Percentiles rank a stretch among this genome's conserved stretches.
phyloP scores from a whole-genome alignment of 495 filamentous ascomycete genomes.

The Tuber brumale region DNA sequence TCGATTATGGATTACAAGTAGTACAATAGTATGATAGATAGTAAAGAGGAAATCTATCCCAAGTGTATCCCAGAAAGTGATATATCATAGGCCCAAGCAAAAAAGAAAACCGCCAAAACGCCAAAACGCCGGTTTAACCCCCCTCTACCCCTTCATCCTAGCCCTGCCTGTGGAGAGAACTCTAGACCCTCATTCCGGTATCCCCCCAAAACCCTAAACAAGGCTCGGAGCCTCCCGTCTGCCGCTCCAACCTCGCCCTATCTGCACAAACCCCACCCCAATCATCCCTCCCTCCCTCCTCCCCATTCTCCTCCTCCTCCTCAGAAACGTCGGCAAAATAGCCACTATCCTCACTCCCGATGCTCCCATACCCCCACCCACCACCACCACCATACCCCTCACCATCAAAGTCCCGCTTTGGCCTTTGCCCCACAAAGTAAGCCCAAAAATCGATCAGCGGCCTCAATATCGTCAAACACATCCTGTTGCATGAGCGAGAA shows the following conservation, averaged over 20 bases:
- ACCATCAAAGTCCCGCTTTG: not conserved
- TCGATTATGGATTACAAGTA: not conserved
- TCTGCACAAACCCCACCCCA: not conserved
- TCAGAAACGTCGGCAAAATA: not conserved
- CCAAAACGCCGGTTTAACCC: not conserved
- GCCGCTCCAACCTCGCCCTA: not conserved
- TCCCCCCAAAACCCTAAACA: not conserved
- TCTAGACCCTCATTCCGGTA: not conserved
- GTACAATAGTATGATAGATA: not conserved
- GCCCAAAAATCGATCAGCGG: not conserved
- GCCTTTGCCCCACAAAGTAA: not conserved
- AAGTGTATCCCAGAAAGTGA: not conserved
- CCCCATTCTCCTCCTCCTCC: not conserved
- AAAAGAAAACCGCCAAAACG: not conserved
- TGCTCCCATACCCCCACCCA: conserved; percentile 1
- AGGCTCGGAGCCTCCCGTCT: not conserved
- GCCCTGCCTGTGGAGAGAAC: not conserved
- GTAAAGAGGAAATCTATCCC: not conserved
- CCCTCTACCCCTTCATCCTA: not conserved
- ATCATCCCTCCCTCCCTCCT: not conserved
- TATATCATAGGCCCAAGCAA: not conserved
- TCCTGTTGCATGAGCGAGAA: not conserved
- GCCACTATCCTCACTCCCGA: conserved; percentile 1
- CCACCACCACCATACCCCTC: not conserved
- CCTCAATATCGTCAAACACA: not conserved